These are phyloP conservation scores for Adansonia gregorii DNA, from an alignment of 441 rosid genomes.

Conservation along the genomic window DNA sequence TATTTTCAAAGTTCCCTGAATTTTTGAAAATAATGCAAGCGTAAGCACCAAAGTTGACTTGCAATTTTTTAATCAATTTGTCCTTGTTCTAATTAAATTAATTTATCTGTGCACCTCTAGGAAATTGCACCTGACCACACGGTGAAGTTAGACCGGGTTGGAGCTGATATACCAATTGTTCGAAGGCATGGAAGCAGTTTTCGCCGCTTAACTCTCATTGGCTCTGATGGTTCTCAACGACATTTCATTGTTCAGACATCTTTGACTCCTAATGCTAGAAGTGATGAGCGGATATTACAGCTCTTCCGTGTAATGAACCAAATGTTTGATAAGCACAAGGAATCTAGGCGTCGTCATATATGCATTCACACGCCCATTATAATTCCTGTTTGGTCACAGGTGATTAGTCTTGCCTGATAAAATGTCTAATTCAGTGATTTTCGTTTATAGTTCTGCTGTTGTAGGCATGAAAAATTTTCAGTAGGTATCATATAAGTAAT, in stretches of 20 bases:
- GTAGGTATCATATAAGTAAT: neutral
- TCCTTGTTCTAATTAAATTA: constrained; percentile 20
- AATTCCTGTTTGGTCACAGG: constrained; percentile 99
- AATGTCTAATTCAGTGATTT: constrained; percentile 8
- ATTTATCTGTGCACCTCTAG: constrained; percentile 44
- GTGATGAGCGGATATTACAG: constrained; percentile 96
- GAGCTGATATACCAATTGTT: constrained; percentile 97
- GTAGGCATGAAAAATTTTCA: neutral
- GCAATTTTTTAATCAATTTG: neutral
- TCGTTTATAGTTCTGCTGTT: constrained; percentile 21
- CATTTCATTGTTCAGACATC: constrained; percentile 99
- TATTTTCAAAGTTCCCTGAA: neutral
- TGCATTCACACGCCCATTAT: constrained; percentile 94
- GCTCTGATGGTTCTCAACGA: constrained; percentile 97
- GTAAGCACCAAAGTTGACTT: neutral
- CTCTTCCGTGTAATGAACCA: constrained; percentile 98
- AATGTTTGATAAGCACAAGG: constrained; percentile 99
- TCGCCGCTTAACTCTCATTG: constrained; percentile 92
- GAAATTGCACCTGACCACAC: constrained; percentile 96
- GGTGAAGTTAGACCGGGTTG: constrained; percentile 91
- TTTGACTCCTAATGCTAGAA: constrained; percentile 96
- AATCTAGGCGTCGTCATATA: constrained; percentile 92
- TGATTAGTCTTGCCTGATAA: constrained; percentile 32
- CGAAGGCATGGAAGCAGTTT: constrained; percentile 99
- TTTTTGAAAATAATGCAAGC: constrained; percentile 1